Conservation (phyloP, 768 basidiomycete species). For the Leucosporidium scottii region DNA sequence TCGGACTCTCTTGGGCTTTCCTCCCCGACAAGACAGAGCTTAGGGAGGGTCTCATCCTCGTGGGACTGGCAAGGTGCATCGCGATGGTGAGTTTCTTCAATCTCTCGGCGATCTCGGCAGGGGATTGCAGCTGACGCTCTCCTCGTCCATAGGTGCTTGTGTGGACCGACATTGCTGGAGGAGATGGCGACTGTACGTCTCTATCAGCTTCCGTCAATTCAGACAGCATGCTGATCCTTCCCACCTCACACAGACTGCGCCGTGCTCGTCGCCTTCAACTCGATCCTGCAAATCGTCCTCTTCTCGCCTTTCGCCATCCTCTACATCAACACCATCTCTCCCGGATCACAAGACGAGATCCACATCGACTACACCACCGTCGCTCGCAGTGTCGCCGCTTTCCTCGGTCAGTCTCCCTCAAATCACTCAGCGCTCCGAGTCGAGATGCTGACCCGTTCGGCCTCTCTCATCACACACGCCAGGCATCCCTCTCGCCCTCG, state of each 20-base stretch:
- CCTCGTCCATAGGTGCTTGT: conserved; percentile 42
- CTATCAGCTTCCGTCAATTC: too few species aligned
- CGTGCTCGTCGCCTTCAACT: conserved; percentile 72
- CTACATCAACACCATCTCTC: conserved; percentile 63
- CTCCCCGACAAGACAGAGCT: conserved; percentile 62
- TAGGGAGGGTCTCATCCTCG: conserved; percentile 71
- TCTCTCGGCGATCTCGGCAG: too few species aligned
- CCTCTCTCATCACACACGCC: conserved; percentile 53
- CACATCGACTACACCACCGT: conserved; percentile 55
- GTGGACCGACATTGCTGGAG: conserved; percentile 67
- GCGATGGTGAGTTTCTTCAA: conserved; percentile 42
- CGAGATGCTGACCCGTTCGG: too few species aligned
- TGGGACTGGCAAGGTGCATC: conserved; percentile 65
- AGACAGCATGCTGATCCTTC: background rate
- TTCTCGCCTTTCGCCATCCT: conserved; percentile 66
- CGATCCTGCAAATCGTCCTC: conserved; percentile 65
- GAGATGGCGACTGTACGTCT: conserved; percentile 56
- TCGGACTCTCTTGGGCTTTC: conserved; percentile 73
- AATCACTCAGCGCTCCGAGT: too few species aligned
- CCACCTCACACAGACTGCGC: conserved; percentile 45
- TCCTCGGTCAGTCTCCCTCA: conserved; percentile 57
- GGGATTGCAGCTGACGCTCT: background rate
- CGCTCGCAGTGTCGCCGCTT: conserved; percentile 57
- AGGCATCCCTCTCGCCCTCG: conserved; percentile 69
- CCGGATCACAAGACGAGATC: conserved; percentile 39